phyloP scores from a whole-genome alignment of 139 green algal species.

The Volvox africanus region DNA sequence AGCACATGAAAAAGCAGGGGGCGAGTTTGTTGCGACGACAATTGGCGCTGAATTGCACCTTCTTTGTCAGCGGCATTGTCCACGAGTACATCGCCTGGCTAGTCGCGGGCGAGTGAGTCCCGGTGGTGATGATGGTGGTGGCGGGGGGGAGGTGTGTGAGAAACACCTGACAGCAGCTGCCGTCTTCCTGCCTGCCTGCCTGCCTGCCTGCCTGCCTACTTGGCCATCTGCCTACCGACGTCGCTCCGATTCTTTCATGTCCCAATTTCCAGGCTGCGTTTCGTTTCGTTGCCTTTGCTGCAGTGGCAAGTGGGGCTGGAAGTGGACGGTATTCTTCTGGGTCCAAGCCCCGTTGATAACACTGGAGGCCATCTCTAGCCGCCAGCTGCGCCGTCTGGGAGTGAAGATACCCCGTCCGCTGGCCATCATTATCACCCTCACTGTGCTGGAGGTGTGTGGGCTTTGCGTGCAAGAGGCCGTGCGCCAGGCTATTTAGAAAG shows the following conservation, averaged over 20 bases:
- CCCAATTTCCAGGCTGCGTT: neutral
- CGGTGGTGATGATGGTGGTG: too few species aligned
- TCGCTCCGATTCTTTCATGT: too few species aligned
- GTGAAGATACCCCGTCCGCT: slow-evolving; percentile 10
- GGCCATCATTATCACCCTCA: neutral
- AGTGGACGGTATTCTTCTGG: slow-evolving; percentile 43
- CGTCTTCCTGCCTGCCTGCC: neutral
- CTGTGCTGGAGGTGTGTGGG: neutral
- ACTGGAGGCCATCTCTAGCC: neutral
- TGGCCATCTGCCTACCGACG: neutral
- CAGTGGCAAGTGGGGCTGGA: slow-evolving; percentile 20
- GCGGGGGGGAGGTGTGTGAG: too few species aligned
- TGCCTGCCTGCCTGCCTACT: neutral
- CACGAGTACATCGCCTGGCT: slow-evolving; percentile 53
- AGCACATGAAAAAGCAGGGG: neutral
- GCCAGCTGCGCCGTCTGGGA: neutral
- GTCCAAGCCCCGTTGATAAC: slow-evolving; percentile 44
- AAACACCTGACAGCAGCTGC: neutral
- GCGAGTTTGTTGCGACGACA: neutral
- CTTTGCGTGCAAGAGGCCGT: too few species aligned
- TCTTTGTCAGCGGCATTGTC: slow-evolving; percentile 50
- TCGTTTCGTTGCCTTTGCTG: neutral
- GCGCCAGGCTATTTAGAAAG: too few species aligned
- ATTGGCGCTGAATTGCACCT: slow-evolving; percentile 22
- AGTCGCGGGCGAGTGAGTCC: neutral